Evolutionary conservation across 176 grass and related monocot genomes (phyloP), one percentile per base, ranked within the genome.

Genomic region (Cymbopogon citratus): DNA sequence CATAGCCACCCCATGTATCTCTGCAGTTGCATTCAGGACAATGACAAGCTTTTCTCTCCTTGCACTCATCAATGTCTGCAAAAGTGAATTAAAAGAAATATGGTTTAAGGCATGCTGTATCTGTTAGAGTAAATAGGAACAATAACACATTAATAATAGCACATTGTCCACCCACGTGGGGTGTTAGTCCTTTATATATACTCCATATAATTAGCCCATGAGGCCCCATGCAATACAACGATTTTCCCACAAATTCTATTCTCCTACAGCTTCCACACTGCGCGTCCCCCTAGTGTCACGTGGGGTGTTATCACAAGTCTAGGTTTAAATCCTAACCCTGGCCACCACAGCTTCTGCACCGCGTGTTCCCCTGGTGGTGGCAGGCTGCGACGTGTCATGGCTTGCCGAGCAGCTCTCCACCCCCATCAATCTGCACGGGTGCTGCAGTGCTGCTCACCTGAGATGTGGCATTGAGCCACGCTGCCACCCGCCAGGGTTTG

Each of bases 21-120:
- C 79, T 92, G 73, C 91, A 92, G 14, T 56, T 92, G 66, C 91
- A 92, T 49, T 86, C 87, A 60, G 77, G 80, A 83, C 91, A 92
- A 12, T 90, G 87, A 52, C 87, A 92, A 75, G 87, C 91, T 75
- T 85, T 87, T 80, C 45, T 90, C 71, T 92, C 85, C 60, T 85
- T 92, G 87, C 91, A 92, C 79, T 92, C 91, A 75, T 92, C 54
- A 75, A 92, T 86, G 65, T 92, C 91, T 92, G 78, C 7, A 54
- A 73, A 80, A 14, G 43, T 63, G 21, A 87, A 82, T 27, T 12
- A 48, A 82, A 70, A 84, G 6, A 73, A 41, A 36, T 61, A 43
- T 36, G 51, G 8, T 73, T 24, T 40, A 71, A 48, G 43, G 28
- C 33, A 63, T 69, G 24, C 1, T 51, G 13, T 15, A 46, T 16